Percentiles rank a stretch among this genome's conserved stretches.
Conservation (phyloP, 306 rosid species). For the Dryas alaskensis region DNA sequence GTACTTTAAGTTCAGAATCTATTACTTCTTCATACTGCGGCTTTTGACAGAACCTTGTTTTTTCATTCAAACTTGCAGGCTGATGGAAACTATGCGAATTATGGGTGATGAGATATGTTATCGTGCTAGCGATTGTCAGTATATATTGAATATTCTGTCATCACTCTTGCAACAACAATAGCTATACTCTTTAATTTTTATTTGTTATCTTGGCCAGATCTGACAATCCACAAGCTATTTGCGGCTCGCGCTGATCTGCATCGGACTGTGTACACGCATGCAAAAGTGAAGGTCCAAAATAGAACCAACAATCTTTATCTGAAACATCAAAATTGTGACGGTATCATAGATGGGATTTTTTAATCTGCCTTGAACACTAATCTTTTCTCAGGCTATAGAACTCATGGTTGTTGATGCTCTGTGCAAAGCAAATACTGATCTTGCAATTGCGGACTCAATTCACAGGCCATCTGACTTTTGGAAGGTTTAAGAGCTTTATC, state of each 20-base stretch:
- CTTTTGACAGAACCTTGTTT: conserved; percentile 17
- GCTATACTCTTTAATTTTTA: conserved; percentile 25
- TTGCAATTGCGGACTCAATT: conserved; percentile 52
- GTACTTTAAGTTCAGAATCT: conserved; percentile 10
- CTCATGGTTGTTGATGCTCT: conserved; percentile 90
- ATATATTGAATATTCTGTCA: conserved; percentile 6
- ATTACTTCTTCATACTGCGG: background rate
- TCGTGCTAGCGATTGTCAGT: conserved; percentile 81
- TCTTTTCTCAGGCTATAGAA: conserved; percentile 67
- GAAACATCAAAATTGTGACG: conserved; percentile 4
- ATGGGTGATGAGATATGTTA: conserved; percentile 81
- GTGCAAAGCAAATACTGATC: conserved; percentile 52
- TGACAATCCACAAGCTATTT: conserved; percentile 81
- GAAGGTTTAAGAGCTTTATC: conserved; percentile 59
- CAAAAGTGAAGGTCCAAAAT: conserved; percentile 86
- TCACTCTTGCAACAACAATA: conserved; percentile 11
- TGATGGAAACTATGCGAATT: conserved; percentile 84
- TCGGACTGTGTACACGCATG: conserved; percentile 80
- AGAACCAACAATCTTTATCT: conserved; percentile 34
- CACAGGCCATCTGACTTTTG: conserved; percentile 60
- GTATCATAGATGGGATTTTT: background rate
- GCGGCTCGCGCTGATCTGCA: conserved; percentile 89
- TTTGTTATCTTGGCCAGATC: conserved; percentile 52
- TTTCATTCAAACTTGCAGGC: conserved; percentile 44
- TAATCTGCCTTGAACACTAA: background rate